Conservation (phyloP, 169 alveolate genomes). For the Plasmodium gallinaceum region DNA sequence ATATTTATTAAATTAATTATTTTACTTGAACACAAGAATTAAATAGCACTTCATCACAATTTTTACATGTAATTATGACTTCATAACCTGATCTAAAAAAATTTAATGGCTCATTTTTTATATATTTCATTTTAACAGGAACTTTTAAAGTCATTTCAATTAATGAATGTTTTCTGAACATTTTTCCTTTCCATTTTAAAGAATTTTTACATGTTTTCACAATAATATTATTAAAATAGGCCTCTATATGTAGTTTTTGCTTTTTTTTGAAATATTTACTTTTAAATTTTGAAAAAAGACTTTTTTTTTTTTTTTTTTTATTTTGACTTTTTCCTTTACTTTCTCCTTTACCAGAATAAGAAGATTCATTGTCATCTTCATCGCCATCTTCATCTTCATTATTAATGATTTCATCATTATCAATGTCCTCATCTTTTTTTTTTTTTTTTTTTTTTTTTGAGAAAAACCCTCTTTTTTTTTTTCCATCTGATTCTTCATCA, state of each 20-base stretch:
- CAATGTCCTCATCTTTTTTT: neutral
- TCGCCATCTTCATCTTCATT: slow-evolving; percentile 1
- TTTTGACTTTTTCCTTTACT: neutral
- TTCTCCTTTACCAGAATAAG: neutral
- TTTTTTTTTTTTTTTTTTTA: neutral
- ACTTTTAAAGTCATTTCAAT: slow-evolving; percentile 69
- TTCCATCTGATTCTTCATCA: neutral
- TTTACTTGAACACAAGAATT: slow-evolving; percentile 75
- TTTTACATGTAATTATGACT: slow-evolving; percentile 39
- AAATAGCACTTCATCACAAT: slow-evolving; percentile 45
- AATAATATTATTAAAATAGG: slow-evolving; percentile 68
- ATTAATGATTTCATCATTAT: neutral
- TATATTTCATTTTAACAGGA: slow-evolving; percentile 70
- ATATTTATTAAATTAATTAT: neutral
- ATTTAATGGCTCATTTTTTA: slow-evolving; percentile 30
- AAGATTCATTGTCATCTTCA: neutral
- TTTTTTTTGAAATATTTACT: slow-evolving; percentile 24
- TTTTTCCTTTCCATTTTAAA: slow-evolving; percentile 66
- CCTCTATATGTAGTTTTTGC: slow-evolving; percentile 72
- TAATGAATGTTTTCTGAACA: slow-evolving; percentile 41
- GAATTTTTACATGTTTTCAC: slow-evolving; percentile 65
- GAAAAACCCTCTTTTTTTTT: slow-evolving; percentile 4
- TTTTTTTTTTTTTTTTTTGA: slow-evolving; percentile 33
- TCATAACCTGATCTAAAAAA: slow-evolving; percentile 75
- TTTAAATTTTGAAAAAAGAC: slow-evolving; percentile 16